Evolutionary conservation across 2,329 filamentous ascomycete genomes (phyloP), one percentile per base, ranked within the genome.

Genomic region (Sporothrix humicola): DNA sequence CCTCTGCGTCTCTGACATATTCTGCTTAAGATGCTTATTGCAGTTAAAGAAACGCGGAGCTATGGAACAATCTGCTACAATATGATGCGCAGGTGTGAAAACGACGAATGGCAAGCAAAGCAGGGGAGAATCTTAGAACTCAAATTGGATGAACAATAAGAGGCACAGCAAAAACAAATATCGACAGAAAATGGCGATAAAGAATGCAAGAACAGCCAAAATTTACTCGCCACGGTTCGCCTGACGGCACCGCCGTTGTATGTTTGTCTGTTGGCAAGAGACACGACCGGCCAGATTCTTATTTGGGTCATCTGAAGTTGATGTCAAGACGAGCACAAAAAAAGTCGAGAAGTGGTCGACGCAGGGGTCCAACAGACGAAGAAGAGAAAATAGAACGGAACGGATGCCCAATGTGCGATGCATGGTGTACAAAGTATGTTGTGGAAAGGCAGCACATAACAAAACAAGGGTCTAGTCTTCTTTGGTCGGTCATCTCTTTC

Each of bases 251-350:
- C 42, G 37, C 42, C 42, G 52, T 42, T n/a, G 15, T 31, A 8
- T 63, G 37, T 63, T 63, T n/a, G 6, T 31, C 17, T 63, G 37
- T 44, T 63, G 59, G 59, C 17, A 20, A 56, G 7, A 10, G 52
- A 2, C 37, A 65, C 20, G 63, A 31, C 63, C 42, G 20, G 46
- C 63, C 13, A 50, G 13, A 50, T 54, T 69, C 26, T 54, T 37
- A 37, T 69, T 37, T 20, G 46, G 13, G 26, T 69, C 23, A 56
- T 69, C 48, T 54, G 66, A 69, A 56, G 66, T 42, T 42, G 7
- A 1, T 20, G 31, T 44, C 59, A 44, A 44, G 46, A 7, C 12
- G 20, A 54, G 13, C 7, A 37, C 31, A 2, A 15, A 15, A 4
- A 37, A 37, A 20, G 13, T 52, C 10, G 52, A 48, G 65, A 9